Evolutionary conservation across 2,329 filamentous ascomycete genomes (phyloP).

Genomic region (Zalaria sp.): DNA sequence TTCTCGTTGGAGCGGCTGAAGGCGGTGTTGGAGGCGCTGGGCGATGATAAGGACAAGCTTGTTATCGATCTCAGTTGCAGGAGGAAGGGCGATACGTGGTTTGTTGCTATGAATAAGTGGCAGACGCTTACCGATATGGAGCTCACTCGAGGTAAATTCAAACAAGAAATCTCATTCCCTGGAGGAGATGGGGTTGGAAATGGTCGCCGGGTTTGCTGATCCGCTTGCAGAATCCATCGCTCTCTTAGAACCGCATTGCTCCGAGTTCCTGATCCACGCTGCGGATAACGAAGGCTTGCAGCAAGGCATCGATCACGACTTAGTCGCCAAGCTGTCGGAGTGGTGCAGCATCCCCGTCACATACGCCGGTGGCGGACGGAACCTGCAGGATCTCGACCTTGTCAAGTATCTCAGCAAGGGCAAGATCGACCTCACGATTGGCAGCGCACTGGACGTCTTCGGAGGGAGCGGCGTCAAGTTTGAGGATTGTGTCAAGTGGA

Average conservation of each 20-base stretch:
- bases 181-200: neutral
- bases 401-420: conserved; percentile 68
- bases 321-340: conserved; percentile 60
- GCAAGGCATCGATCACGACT: conserved; percentile 72
- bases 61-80: conserved; percentile 94
- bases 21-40: conserved; percentile 58
- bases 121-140: conserved; percentile 96
- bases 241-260: conserved; percentile 77
- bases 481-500: conserved; percentile 83
- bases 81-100: conserved; percentile 63
- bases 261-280: conserved; percentile 92
- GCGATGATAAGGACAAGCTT: conserved; percentile 61
- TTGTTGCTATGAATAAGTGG: conserved; percentile 99
- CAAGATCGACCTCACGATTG: conserved; percentile 86
- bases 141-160: conserved; percentile 58
- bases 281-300: conserved; percentile 94
- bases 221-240: conserved; percentile 55
- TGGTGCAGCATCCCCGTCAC: conserved; percentile 93
- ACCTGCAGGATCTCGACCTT: conserved; percentile 65
- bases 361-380: conserved; percentile 86
- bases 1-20: conserved; percentile 70
- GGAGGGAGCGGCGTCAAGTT: conserved; percentile 78
- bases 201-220: neutral
- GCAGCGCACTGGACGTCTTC: conserved; percentile 91
- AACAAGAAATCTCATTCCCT: neutral